These are phyloP conservation scores for Cantharellus cinnabarinus DNA, from an alignment of 768 basidiomycete genomes.

Conservation along the genomic window DNA sequence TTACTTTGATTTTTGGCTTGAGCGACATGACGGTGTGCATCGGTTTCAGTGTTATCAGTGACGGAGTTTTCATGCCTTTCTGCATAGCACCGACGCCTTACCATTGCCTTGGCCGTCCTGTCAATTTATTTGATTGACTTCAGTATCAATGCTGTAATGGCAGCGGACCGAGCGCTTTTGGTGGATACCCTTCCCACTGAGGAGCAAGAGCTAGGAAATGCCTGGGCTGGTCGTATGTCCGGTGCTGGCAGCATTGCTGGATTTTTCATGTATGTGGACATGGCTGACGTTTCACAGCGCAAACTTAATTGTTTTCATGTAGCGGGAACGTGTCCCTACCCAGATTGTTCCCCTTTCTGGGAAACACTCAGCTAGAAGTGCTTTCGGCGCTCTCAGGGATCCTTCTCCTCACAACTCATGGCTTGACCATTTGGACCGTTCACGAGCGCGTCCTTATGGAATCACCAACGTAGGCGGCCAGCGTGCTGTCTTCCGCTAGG, in stretches of 20 bases:
- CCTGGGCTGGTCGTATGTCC: slow-evolving; percentile 89
- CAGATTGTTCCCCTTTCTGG: slow-evolving; percentile 46
- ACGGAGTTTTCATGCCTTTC: neutral
- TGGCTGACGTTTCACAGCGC: neutral
- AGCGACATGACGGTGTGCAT: neutral
- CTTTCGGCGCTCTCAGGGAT: slow-evolving; percentile 54
- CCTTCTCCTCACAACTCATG: slow-evolving; percentile 44
- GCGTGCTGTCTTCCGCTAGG: neutral
- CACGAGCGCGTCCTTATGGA: neutral
- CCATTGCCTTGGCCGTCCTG: slow-evolving; percentile 59
- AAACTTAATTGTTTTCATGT: neutral
- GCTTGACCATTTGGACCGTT: slow-evolving; percentile 14
- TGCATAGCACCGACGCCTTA: slow-evolving; percentile 37
- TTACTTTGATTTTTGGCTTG: slow-evolving; percentile 30
- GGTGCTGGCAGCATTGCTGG: slow-evolving; percentile 71
- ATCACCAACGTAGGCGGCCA: neutral
- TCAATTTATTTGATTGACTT: slow-evolving; percentile 53
- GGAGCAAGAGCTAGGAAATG: slow-evolving; percentile 68
- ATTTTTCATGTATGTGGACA: slow-evolving; percentile 54
- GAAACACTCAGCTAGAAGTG: slow-evolving; percentile 59
- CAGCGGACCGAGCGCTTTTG: slow-evolving; percentile 73
- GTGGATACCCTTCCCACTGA: slow-evolving; percentile 63
- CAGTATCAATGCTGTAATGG: slow-evolving; percentile 47
- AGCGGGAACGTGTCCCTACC: slow-evolving; percentile 75
- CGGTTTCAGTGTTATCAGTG: neutral